A percentile compares a stretch with the other conserved stretches of the same genome.
These are phyloP conservation scores for Arthromyces matolae DNA, from an alignment of 768 basidiomycete genomes.

Conservation along the genomic window DNA sequence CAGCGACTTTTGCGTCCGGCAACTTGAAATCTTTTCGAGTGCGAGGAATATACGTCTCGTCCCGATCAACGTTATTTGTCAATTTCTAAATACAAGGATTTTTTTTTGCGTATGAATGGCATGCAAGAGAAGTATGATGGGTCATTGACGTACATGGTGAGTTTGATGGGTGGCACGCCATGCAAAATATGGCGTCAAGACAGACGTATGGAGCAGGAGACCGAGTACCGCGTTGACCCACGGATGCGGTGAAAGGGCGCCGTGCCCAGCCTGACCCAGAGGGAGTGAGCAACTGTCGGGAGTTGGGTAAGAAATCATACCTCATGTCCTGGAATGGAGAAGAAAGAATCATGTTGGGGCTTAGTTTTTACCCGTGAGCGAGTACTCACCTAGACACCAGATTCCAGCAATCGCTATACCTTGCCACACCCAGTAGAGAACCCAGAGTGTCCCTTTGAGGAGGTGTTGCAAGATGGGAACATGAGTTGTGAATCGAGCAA, in stretches of 20 bases:
- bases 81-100: conserved; percentile 30
- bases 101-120: neutral
- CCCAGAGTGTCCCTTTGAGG: conserved; percentile 33
- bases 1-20: conserved; percentile 38
- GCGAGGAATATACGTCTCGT: conserved; percentile 67
- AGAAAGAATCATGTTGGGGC: neutral
- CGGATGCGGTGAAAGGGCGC: conserved; percentile 38
- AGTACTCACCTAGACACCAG: conserved; percentile 39
- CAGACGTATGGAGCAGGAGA: conserved; percentile 39
- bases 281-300: neutral
- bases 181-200: conserved; percentile 58
- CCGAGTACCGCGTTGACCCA: conserved; percentile 38
- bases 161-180: conserved; percentile 65
- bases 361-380: neutral
- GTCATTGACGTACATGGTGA: conserved; percentile 49
- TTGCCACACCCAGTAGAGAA: conserved; percentile 50
- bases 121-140: neutral
- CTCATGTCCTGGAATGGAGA: conserved; percentile 38
- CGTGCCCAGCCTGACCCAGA: conserved; percentile 42
- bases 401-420: conserved; percentile 41
- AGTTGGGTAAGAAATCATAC: conserved; percentile 18
- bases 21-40: conserved; percentile 39
- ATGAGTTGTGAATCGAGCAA: conserved; percentile 3
- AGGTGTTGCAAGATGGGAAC: conserved; percentile 15
- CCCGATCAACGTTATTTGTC: conserved; percentile 57